Conservation (phyloP, 73 alveolate species). For the Paramecium caudatum region DNA sequence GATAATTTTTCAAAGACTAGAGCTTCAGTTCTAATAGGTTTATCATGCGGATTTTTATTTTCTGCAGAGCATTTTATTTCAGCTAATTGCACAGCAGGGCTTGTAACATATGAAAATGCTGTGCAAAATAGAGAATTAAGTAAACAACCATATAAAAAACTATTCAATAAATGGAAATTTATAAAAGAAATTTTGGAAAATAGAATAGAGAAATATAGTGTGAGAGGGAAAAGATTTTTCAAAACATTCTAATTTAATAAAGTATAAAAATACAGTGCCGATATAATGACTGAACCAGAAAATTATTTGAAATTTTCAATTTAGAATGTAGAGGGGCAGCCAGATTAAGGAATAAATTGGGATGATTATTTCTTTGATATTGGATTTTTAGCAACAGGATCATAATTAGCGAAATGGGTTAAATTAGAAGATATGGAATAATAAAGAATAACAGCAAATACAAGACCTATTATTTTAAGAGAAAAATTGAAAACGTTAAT, state of each 20-base stretch:
- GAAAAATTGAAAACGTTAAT: neutral
- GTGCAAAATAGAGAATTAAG: neutral
- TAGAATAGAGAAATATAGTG: neutral
- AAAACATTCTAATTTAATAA: neutral
- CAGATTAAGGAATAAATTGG: conserved; percentile 38
- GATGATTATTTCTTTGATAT: conserved; percentile 55
- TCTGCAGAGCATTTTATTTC: conserved; percentile 3
- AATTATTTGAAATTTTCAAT: neutral
- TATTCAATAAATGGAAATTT: neutral
- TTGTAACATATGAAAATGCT: conserved; percentile 7
- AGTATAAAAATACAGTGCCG: neutral
- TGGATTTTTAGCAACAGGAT: neutral
- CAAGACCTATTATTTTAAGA: neutral
- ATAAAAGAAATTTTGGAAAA: neutral
- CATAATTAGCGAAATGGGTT: neutral
- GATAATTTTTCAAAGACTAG: conserved; percentile 40
- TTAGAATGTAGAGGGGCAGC: neutral
- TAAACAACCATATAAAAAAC: neutral
- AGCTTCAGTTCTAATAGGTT: conserved; percentile 23
- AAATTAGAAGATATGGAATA: neutral
- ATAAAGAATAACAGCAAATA: neutral
- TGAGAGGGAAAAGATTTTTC: neutral
- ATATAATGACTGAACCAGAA: conserved; percentile 59
- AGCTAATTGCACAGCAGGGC: conserved; percentile 42
- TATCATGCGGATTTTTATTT: conserved; percentile 27